phyloP scores from a whole-genome alignment of 331 rosid genomes.

The Stylosanthes scabra region DNA sequence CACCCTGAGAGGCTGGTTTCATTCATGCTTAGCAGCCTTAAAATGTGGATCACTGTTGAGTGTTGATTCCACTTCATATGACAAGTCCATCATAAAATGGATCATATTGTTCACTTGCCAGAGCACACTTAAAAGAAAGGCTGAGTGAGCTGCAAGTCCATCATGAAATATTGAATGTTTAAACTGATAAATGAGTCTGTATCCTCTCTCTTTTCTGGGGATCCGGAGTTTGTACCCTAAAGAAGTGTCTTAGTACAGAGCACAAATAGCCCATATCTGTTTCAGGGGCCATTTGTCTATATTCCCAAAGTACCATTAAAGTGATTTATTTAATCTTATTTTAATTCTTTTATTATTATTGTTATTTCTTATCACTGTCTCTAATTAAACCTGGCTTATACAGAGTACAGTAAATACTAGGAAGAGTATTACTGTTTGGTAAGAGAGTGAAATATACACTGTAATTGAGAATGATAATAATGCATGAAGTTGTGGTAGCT shows the following conservation, averaged over 20 bases:
- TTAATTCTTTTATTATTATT: too few species aligned
- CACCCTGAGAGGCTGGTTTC: slow-evolving; percentile 30
- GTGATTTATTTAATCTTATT: too few species aligned
- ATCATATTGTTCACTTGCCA: slow-evolving; percentile 27
- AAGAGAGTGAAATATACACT: neutral
- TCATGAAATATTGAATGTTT: slow-evolving; percentile 30
- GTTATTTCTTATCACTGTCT: too few species aligned
- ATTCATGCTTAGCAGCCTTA: slow-evolving; percentile 23
- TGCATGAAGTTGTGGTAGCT: neutral
- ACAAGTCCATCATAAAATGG: slow-evolving; percentile 25
- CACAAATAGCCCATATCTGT: too few species aligned
- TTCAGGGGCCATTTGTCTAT: too few species aligned
- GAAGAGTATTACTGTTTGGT: too few species aligned
- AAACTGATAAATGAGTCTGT: neutral
- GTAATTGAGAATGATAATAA: neutral
- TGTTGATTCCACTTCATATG: slow-evolving; percentile 26
- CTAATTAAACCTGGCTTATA: too few species aligned
- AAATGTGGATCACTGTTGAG: slow-evolving; percentile 32
- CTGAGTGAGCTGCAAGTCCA: slow-evolving; percentile 28
- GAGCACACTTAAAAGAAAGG: slow-evolving; percentile 16
- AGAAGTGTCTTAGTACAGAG: too few species aligned
- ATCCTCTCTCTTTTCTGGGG: slow-evolving; percentile 2
- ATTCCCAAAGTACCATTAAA: too few species aligned
- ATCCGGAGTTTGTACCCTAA: neutral
- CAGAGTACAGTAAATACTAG: too few species aligned